These are phyloP conservation scores for Auricularia cornea DNA, from an alignment of 768 basidiomycete genomes.

Conservation along the genomic window DNA sequence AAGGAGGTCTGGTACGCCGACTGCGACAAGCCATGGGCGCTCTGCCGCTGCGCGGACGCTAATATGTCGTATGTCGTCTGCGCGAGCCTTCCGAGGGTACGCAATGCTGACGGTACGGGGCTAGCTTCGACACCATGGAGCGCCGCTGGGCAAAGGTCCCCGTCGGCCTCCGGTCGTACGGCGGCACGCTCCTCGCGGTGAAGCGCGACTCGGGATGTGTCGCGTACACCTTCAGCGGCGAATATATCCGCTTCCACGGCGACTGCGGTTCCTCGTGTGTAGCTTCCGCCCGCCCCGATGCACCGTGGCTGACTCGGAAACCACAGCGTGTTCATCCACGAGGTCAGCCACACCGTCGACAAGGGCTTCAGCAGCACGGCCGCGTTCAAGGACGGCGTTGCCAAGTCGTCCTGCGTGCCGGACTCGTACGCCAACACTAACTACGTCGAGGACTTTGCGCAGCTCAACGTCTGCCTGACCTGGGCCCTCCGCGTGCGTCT, in stretches of 20 bases:
- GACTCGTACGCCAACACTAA: neutral
- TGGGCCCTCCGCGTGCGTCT: neutral
- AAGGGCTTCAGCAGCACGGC: neutral
- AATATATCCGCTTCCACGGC: neutral
- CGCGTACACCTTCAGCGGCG: neutral
- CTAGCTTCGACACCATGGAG: neutral
- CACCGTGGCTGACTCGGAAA: no score
- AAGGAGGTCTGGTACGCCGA: neutral
- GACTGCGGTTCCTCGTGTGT: neutral
- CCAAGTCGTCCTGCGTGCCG: neutral
- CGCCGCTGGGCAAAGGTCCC: neutral
- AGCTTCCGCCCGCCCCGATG: no score
- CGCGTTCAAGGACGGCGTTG: neutral
- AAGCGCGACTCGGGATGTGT: neutral
- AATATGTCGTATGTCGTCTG: neutral
- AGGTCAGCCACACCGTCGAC: neutral
- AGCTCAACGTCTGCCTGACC: neutral
- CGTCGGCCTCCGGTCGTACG: neutral
- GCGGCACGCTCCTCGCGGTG: neutral
- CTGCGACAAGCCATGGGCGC: neutral
- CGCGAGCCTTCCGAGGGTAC: neutral
- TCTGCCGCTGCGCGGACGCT: neutral
- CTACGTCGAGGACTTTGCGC: neutral
- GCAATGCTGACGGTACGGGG: neutral
- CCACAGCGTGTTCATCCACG: neutral